phyloP scores from a whole-genome alignment of 352 stramenopile genomes.

The Globisporangium acanthophoron region DNA sequence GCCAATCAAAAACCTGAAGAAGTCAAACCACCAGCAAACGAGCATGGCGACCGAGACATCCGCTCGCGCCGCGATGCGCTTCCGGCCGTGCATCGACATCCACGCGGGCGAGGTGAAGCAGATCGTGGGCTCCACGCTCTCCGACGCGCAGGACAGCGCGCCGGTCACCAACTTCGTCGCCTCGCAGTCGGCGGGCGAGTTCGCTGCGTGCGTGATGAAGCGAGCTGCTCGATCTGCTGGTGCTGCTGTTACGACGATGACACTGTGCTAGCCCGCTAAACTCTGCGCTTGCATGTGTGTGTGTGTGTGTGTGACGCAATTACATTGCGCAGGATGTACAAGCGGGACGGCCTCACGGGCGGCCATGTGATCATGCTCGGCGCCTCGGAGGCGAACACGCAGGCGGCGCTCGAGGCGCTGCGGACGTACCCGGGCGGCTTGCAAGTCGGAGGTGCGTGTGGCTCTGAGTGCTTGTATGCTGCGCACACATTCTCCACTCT shows the following conservation, averaged over 20 bases:
- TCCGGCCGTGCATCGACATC: slow-evolving; percentile 98
- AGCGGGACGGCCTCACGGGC: slow-evolving; percentile 82
- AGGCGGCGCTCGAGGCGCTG: slow-evolving; percentile 85
- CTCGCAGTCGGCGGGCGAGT: slow-evolving; percentile 59
- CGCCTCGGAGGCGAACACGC: slow-evolving; percentile 86
- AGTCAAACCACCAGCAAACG: not conserved
- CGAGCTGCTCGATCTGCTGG: not conserved
- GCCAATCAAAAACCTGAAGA: not conserved
- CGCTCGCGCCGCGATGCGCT: slow-evolving; percentile 73
- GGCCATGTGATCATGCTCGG: slow-evolving; percentile 99
- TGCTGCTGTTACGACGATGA: not conserved
- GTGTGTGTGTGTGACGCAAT: not conserved
- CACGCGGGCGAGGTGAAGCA: slow-evolving; percentile 98
- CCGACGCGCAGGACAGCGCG: slow-evolving; percentile 55
- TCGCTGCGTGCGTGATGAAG: slow-evolving; percentile 42
- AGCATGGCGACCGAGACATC: slow-evolving; percentile 7
- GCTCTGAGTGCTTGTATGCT: too few species aligned
- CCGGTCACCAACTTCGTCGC: slow-evolving; percentile 93
- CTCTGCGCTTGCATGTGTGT: not conserved
- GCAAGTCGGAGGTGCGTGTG: slow-evolving; percentile 90
- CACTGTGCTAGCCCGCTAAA: too few species aligned
- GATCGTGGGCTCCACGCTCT: slow-evolving; percentile 97
- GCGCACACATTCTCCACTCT: not conserved
- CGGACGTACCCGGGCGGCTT: slow-evolving; percentile 88
- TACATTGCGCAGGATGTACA: slow-evolving; percentile 81